Evolutionary conservation across 208 protist genomes (phyloP).

Genomic region (Crithidia expoeki): DNA sequence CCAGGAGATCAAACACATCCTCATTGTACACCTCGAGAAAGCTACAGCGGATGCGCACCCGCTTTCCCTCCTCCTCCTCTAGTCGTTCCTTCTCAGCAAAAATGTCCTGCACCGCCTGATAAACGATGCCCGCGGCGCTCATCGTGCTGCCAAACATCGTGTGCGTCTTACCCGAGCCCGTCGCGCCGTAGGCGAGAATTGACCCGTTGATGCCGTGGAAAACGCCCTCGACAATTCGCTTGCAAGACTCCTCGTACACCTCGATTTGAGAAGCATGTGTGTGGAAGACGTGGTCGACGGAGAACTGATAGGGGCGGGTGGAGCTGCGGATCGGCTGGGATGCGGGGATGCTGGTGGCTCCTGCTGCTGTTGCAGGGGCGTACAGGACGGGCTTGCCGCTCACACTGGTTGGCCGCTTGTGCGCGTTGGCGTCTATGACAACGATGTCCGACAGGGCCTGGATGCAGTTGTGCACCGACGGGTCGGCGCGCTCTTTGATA

Average conservation of each 20-base stretch:
- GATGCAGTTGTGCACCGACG: constrained; percentile 59
- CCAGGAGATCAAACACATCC: constrained; percentile 82
- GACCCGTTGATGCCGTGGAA: constrained; percentile 88
- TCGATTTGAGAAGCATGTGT: constrained; percentile 72
- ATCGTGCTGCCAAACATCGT: constrained; percentile 90
- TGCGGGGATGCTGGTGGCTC: not conserved
- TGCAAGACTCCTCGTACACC: constrained; percentile 72
- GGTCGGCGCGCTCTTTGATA: constrained; percentile 66
- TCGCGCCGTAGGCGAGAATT: constrained; percentile 89
- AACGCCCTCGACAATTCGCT: constrained; percentile 59
- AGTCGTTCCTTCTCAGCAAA: constrained; percentile 69
- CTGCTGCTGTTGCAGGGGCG: not conserved
- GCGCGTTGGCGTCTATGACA: constrained; percentile 47
- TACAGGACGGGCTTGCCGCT: not conserved
- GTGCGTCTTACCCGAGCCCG: constrained; percentile 89
- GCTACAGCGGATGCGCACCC: constrained; percentile 61
- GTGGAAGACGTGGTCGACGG: constrained; percentile 72
- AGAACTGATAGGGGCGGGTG: constrained; percentile 63
- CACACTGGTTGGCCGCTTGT: not conserved
- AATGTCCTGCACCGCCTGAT: constrained; percentile 82
- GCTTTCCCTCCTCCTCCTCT: constrained; percentile 57
- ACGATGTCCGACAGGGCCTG: constrained; percentile 70
- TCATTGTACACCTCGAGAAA: constrained; percentile 93
- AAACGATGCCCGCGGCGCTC: constrained; percentile 79
- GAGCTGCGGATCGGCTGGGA: constrained; percentile 18